Percentiles rank a stretch among this genome's conserved stretches.
Conservation (phyloP, 2,329 filamentous ascomycete genomes). For the Claviceps maximensis region DNA sequence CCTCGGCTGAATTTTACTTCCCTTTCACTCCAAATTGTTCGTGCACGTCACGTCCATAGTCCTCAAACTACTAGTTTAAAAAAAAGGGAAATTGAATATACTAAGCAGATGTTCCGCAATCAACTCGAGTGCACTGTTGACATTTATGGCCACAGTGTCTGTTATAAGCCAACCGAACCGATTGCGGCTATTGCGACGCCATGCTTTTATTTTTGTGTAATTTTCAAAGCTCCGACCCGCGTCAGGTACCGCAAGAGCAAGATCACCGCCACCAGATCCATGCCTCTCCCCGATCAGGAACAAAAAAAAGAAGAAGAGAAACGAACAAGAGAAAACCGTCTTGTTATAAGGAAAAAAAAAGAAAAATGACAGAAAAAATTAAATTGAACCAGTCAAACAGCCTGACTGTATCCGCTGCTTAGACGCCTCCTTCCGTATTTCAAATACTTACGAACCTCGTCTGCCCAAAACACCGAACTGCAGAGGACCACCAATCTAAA, state of each 20-base stretch:
- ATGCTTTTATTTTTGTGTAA: background rate
- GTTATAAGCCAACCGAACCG: background rate
- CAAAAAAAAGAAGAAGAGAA: background rate
- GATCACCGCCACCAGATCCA: background rate
- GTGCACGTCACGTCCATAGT: too few relatives aligned
- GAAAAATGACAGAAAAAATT: background rate
- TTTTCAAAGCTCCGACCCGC: background rate
- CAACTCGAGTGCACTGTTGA: background rate
- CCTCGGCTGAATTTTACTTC: background rate
- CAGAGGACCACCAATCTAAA: slow-evolving; percentile 59
- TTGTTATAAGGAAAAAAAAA: background rate
- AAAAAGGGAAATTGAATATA: too few relatives aligned
- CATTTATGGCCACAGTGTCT: background rate
- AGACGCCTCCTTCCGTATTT: slow-evolving; percentile 44
- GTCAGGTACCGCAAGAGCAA: background rate
- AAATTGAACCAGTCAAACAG: slow-evolving; percentile 31
- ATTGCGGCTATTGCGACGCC: background rate
- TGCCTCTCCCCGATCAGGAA: background rate
- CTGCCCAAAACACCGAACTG: slow-evolving; percentile 88
- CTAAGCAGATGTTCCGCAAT: too few relatives aligned
- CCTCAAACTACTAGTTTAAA: too few relatives aligned
- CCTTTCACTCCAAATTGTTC: background rate
- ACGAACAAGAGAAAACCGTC: background rate
- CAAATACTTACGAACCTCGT: slow-evolving; percentile 78
- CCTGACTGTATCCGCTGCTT: slow-evolving; percentile 50